A percentile compares a stretch with the other conserved stretches of the same genome.
Evolutionary conservation across 2,329 filamentous ascomycete genomes (phyloP).

Genomic region (Coniosporium tulheliwenetii): DNA sequence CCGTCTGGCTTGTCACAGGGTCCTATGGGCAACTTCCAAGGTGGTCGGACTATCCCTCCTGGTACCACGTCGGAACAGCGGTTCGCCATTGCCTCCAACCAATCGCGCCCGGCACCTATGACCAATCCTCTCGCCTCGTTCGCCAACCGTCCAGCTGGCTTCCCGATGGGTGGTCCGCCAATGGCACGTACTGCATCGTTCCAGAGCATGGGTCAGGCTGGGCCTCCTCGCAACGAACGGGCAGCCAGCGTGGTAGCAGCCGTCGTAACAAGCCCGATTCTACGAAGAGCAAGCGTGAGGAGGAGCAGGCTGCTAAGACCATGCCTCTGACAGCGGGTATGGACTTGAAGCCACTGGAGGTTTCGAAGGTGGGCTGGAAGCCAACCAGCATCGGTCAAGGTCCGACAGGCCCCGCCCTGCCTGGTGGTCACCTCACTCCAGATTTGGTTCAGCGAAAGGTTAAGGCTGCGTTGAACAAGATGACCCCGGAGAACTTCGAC

Average conservation of each 20-base stretch:
- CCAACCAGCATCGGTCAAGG: conserved; percentile 51
- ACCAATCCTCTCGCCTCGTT: conserved; percentile 30
- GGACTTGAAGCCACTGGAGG: conserved; percentile 65
- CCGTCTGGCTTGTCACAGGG: conserved; percentile 19
- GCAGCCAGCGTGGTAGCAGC: conserved; percentile 48
- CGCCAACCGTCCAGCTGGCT: conserved; percentile 40
- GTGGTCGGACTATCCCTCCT: conserved; percentile 48
- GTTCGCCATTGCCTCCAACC: conserved; percentile 31
- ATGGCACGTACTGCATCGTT: conserved; percentile 51
- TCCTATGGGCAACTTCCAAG: conserved; percentile 55
- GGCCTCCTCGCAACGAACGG: conserved; percentile 56
- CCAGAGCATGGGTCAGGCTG: conserved; percentile 41
- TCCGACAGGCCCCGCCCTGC: conserved; percentile 30
- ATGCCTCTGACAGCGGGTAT: conserved; percentile 82
- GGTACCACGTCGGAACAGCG: conserved; percentile 67
- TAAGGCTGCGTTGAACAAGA: conserved; percentile 97
- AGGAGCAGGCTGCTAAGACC: conserved; percentile 57
- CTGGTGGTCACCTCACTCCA: conserved; percentile 55
- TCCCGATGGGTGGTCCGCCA: conserved; percentile 42
- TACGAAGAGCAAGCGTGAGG: conserved; percentile 36
- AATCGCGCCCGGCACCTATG: conserved; percentile 8
- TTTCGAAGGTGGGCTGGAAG: conserved; percentile 75
- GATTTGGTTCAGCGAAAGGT: conserved; percentile 97
- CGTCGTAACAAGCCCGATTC: conserved; percentile 38
- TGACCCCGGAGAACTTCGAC: conserved; percentile 98